Evolutionary conservation across 176 grass and related monocot species (phyloP).

Genomic region (Areca catechu): DNA sequence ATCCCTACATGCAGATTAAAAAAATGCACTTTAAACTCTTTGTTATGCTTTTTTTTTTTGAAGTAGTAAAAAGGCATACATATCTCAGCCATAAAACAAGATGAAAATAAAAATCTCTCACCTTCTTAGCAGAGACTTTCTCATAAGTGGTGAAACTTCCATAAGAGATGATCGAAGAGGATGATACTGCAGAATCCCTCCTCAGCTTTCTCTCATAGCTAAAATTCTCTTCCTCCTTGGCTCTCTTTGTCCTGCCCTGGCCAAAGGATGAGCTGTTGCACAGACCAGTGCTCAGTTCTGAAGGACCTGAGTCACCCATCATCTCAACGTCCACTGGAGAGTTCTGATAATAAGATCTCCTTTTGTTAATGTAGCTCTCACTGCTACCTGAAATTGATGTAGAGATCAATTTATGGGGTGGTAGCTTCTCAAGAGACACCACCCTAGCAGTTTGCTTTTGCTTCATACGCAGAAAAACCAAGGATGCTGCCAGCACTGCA

Average conservation of each 20-base stretch:
- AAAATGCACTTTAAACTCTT: background rate
- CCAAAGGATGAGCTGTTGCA: constrained; percentile 31
- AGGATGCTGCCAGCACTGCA: constrained; percentile 24
- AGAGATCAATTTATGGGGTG: constrained; percentile 11
- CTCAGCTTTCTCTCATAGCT: constrained; percentile 23
- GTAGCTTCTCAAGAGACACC: background rate
- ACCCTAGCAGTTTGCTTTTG: constrained; percentile 23
- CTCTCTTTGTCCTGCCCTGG: constrained; percentile 20
- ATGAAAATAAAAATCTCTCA: constrained; percentile 10
- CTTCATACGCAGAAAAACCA: constrained; percentile 23
- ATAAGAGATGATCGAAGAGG: constrained; percentile 50
- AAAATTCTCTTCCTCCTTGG: constrained; percentile 18
- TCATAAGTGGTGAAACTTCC: constrained; percentile 78
- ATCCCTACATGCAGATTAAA: constrained; percentile 28
- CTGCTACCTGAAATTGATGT: constrained; percentile 52
- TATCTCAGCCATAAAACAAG: background rate
- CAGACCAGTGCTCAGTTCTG: constrained; percentile 42
- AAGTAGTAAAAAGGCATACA: too few relatives aligned
- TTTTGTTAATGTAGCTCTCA: constrained; percentile 30
- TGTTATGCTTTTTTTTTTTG: too few relatives aligned
- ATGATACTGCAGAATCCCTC: constrained; percentile 42
- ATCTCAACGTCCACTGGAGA: constrained; percentile 23
- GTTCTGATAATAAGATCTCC: constrained; percentile 14
- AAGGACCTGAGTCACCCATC: constrained; percentile 32
- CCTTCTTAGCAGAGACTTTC: constrained; percentile 73